Evolutionary conservation across 148 eudicot genomes (phyloP), one percentile per base, ranked within the genome.

Genomic region (Drosera capensis): DNA sequence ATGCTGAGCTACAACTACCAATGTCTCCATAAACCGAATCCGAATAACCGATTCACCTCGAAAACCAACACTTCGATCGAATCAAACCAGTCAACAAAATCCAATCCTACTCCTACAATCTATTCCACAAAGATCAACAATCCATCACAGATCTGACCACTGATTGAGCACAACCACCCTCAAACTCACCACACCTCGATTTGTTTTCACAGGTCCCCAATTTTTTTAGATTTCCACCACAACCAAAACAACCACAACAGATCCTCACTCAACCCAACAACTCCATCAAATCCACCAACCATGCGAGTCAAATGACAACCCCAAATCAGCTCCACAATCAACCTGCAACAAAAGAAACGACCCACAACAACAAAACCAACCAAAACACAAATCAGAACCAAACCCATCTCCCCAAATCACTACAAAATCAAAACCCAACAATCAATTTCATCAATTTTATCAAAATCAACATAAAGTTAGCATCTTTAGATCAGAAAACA

Each of bases 391-490:
- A 46, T 22, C 35, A 46, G 1, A 25, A 11, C 1, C 18, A 20
- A 8, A 46, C 37, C 14, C 39, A 19, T 15, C 28, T 48, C 18
- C 9, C 31, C 36, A 3, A 5, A 25, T 13, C 16, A 30, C 19
- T 8, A 37, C 20, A 44, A 30, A 59, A 43, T 5, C 31, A 28
- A 28, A 11, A 28, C 31, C 11, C 11, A 6, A 28, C 5, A 28
- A 39, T 39, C 19, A 25, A 48, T 57, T 64, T 68, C 57, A 75
- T 83, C 37, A 71, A 62, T 56, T 72, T 86, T 40, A 73, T 65
- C 51, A 83, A 40, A 34, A 83, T 75, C 72, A 83, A 73, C 22
- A 83, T 79, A 86, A 83, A 79, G 65, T 83, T 83, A 57, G 79
- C 94, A n/a, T n/a, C n/a, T n/a, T n/a, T n/a, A n/a, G n/a, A n/a